Evolutionary conservation across 257 asterid genomes (phyloP).

Genomic region (Prunella vulgaris): DNA sequence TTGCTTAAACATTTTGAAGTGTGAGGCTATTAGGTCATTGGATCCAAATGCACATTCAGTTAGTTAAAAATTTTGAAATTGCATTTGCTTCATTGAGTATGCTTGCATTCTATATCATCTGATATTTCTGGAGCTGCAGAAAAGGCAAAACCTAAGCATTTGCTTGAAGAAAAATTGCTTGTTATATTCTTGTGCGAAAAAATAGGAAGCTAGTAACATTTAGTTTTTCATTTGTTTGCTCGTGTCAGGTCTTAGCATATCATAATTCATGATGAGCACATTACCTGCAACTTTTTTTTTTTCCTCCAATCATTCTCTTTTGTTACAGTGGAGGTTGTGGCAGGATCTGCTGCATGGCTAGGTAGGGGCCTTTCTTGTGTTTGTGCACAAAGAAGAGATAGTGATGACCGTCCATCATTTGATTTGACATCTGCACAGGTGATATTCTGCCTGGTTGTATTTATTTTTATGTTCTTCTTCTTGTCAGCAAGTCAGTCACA

Average conservation of each 20-base stretch:
- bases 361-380: constrained; percentile 98
- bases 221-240: background rate
- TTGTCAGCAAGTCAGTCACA: constrained; percentile 17
- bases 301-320: constrained; percentile 29
- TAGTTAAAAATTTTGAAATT: background rate
- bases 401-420: constrained; percentile 88
- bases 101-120: background rate
- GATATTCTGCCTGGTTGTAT: constrained; percentile 14
- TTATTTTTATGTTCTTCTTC: background rate
- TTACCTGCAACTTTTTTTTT: background rate
- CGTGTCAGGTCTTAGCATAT: background rate
- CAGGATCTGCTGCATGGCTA: constrained; percentile 99
- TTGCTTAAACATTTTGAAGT: background rate
- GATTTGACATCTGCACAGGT: constrained; percentile 92
- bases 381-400: constrained; percentile 90
- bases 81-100: constrained; percentile 8
- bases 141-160: background rate
- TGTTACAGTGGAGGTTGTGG: constrained; percentile 72
- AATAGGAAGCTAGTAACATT: constrained; percentile 9
- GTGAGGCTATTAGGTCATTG: background rate
- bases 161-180: background rate
- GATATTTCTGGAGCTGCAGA: constrained; percentile 10
- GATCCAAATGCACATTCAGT: constrained; percentile 7
- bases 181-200: background rate
- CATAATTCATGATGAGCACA: constrained; percentile 1